A percentile compares a stretch with the other conserved stretches of the same genome.
Conservation (phyloP, 2,329 filamentous ascomycete genomes). For the Furcasterigmium sp. region DNA sequence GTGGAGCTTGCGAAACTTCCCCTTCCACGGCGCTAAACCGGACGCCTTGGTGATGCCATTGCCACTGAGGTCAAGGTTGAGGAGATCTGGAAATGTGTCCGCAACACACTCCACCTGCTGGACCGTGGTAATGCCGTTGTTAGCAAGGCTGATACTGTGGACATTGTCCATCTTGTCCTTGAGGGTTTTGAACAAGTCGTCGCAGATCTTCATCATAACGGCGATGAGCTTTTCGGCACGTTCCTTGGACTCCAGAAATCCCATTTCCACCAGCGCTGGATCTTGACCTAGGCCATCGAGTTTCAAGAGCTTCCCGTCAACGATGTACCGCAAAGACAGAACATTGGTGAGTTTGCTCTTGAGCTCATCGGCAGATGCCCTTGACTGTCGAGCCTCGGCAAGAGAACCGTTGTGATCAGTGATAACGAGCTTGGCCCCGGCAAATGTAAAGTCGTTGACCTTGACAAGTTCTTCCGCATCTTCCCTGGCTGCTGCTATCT, state of each 20-base stretch:
- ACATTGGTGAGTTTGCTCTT: slow-evolving; percentile 66
- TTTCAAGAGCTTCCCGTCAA: slow-evolving; percentile 69
- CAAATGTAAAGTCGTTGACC: slow-evolving; percentile 64
- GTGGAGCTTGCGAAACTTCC: slow-evolving; percentile 72
- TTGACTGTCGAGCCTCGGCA: slow-evolving; percentile 41
- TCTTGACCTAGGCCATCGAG: slow-evolving; percentile 75
- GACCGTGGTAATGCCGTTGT: slow-evolving; percentile 73
- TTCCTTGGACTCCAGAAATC: slow-evolving; percentile 67
- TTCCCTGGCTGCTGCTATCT: slow-evolving; percentile 60
- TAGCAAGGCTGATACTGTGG: slow-evolving; percentile 73
- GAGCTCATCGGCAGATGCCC: slow-evolving; percentile 51
- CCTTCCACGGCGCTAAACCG: slow-evolving; percentile 69
- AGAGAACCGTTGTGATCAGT: slow-evolving; percentile 37
- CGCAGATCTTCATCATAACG: slow-evolving; percentile 82
- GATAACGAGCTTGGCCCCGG: slow-evolving; percentile 56
- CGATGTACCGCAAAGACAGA: slow-evolving; percentile 69
- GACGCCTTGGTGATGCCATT: slow-evolving; percentile 70
- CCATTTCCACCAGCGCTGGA: slow-evolving; percentile 63
- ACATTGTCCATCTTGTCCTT: slow-evolving; percentile 74
- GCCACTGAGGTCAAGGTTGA: slow-evolving; percentile 82
- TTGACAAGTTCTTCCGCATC: slow-evolving; percentile 61
- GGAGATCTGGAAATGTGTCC: slow-evolving; percentile 75
- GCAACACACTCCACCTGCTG: slow-evolving; percentile 68
- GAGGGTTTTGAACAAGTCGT: slow-evolving; percentile 66
- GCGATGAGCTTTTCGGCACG: slow-evolving; percentile 85